phyloP scores from a whole-genome alignment of 805 yeast species.

The Barnettozyma wickerhamii region DNA sequence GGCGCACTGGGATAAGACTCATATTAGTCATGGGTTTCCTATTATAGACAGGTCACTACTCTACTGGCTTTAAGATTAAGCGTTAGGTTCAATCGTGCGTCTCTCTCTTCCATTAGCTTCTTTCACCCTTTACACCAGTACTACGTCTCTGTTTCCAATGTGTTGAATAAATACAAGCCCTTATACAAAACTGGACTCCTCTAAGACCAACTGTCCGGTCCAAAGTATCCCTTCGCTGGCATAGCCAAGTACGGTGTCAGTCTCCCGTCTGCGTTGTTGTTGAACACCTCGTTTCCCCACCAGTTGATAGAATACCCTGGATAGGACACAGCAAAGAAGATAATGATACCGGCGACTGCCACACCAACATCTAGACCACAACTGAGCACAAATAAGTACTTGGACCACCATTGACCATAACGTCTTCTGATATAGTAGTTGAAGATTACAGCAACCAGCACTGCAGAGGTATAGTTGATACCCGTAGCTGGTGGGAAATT shows the following conservation, averaged over 20 bases:
- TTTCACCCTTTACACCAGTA: too few species aligned
- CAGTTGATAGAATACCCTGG: slow-evolving; percentile 41
- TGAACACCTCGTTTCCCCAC: slow-evolving; percentile 57
- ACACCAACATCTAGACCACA: slow-evolving; percentile 58
- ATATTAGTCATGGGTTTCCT: too few species aligned
- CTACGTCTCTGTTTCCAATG: too few species aligned
- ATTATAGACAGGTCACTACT: too few species aligned
- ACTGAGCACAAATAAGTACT: slow-evolving; percentile 46
- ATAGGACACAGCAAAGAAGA: slow-evolving; percentile 49
- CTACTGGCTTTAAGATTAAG: too few species aligned
- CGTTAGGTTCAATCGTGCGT: too few species aligned
- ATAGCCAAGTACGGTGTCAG: slow-evolving; percentile 2
- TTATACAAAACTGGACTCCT: neutral
- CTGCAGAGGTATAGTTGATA: slow-evolving; percentile 39
- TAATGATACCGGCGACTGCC: slow-evolving; percentile 46
- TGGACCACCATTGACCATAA: slow-evolving; percentile 48
- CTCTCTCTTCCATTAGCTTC: too few species aligned
- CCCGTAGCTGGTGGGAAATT: slow-evolving; percentile 68
- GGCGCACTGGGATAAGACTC: too few species aligned
- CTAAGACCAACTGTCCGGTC: slow-evolving; percentile 20
- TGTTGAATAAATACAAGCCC: too few species aligned
- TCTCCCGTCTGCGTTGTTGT: slow-evolving; percentile 31
- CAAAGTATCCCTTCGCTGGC: slow-evolving; percentile 27
- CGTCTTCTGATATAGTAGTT: slow-evolving; percentile 39
- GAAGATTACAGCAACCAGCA: slow-evolving; percentile 32